Evolutionary conservation across 2,329 filamentous ascomycete species (phyloP).

Genomic region (Blastomyces emzantsi): DNA sequence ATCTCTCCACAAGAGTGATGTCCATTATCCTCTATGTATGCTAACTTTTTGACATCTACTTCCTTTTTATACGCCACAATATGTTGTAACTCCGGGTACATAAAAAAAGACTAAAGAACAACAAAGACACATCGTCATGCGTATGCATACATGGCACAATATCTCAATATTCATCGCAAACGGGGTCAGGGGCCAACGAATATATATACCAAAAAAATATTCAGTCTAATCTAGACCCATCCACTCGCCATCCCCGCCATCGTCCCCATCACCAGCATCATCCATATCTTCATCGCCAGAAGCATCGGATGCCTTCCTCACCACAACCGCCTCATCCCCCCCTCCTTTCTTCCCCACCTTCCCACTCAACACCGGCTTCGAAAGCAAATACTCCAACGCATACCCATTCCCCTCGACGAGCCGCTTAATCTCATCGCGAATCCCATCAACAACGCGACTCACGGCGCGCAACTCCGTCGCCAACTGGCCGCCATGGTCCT

Average conservation of each 20-base stretch:
- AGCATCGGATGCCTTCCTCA: conserved; percentile 23
- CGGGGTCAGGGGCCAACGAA: too few relatives aligned
- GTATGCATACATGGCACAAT: neutral
- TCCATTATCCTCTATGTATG: neutral
- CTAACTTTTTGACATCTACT: neutral
- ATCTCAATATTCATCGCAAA: neutral
- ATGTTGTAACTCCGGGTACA: neutral
- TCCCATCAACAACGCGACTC: conserved; percentile 67
- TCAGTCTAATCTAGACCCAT: conserved; percentile 40
- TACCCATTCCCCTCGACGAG: conserved; percentile 84
- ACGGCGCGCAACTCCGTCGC: conserved; percentile 79
- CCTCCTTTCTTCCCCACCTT: conserved; percentile 25
- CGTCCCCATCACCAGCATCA: conserved; percentile 27
- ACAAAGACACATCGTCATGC: neutral
- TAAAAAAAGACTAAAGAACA: neutral
- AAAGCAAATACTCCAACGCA: conserved; percentile 72
- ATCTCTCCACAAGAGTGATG: neutral
- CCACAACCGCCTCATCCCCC: conserved; percentile 27
- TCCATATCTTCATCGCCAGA: conserved; percentile 20
- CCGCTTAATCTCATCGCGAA: conserved; percentile 72
- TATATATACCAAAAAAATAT: too few relatives aligned
- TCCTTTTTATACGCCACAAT: neutral
- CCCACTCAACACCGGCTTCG: conserved; percentile 38
- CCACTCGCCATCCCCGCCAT: conserved; percentile 44
- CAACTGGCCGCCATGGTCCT: conserved; percentile 67